These are phyloP conservation scores for Periglandula ipomoeae DNA, from an alignment of 2,329 filamentous ascomycete species.

Conservation along the genomic window DNA sequence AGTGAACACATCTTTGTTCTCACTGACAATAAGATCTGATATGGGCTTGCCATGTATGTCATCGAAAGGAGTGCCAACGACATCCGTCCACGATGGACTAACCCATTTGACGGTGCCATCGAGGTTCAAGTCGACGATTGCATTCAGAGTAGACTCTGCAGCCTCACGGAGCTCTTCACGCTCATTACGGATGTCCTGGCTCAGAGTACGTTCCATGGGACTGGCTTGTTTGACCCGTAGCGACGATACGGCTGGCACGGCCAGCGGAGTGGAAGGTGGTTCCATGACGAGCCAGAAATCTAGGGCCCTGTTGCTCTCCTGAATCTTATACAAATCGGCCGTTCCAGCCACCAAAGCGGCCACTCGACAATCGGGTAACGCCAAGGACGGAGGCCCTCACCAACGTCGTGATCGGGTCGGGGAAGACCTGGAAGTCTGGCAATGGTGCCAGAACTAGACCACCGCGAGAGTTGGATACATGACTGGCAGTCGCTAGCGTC, in stretches of 20 bases:
- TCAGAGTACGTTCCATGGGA: slow-evolving; percentile 59
- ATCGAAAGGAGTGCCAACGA: slow-evolving; percentile 71
- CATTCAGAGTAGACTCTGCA: slow-evolving; percentile 91
- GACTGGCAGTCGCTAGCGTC: slow-evolving; percentile 26
- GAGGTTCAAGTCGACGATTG: slow-evolving; percentile 88
- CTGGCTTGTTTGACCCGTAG: slow-evolving; percentile 40
- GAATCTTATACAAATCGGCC: background rate
- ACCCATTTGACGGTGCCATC: slow-evolving; percentile 91
- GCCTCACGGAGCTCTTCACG: slow-evolving; percentile 90
- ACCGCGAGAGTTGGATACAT: slow-evolving; percentile 35
- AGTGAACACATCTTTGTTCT: slow-evolving; percentile 70
- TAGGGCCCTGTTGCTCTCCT: background rate
- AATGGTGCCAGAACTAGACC: slow-evolving; percentile 39
- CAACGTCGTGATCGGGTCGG: background rate
- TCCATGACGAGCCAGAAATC: slow-evolving; percentile 29
- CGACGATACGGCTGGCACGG: slow-evolving; percentile 43
- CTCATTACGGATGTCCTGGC: slow-evolving; percentile 86
- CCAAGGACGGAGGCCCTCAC: background rate
- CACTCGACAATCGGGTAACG: background rate
- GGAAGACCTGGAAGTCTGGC: slow-evolving; percentile 30
- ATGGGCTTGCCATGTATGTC: slow-evolving; percentile 69
- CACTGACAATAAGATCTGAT: slow-evolving; percentile 67
- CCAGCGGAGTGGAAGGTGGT: slow-evolving; percentile 27
- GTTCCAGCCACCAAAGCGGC: background rate
- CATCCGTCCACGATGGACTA: slow-evolving; percentile 89